Evolutionary conservation across 2,329 filamentous ascomycete genomes (phyloP), one percentile per base, ranked within the genome.

Genomic region (Xylariaceae sp.): DNA sequence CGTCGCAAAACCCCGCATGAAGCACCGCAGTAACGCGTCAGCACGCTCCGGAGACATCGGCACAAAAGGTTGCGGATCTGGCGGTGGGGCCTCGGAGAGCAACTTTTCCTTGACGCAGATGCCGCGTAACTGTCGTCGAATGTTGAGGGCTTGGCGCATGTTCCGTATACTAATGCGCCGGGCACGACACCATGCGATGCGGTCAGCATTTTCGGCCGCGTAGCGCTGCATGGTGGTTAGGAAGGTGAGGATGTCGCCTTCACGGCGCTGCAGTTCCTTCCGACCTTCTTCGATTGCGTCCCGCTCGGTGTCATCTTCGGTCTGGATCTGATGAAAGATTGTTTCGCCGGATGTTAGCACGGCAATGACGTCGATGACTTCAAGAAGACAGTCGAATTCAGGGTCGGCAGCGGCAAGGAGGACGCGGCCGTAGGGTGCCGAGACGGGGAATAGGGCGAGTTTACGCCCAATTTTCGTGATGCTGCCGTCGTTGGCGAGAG

Each of bases 381-480:
- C 91, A 0, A 87, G 73, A 1, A 97, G 76, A 66, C 92, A 95
- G 66, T 89, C 84, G 53, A 82, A 83, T 48, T 88, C 83, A 0
- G 87, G 82, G 5, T 83, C 82, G 0, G 87, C 85, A 0, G 92
- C 90, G 48, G 91, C 90, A 15, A 99, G 79, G 0, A 99, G 78
- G 1, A 96, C 91, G 1, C 92, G 85, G 0, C 88, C 92, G 7
- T 95, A 84, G 0, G 88, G 83, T 0, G 91, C 91, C 0, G 91
- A 87, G 1, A 99, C 81, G 0, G 94, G 94, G 18, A 97, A 85
- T 44, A 86, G 82, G 0, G 93, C 89, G 73, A 99, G 92, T 57
- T 88, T 87, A 49, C 81, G 78, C 1, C 94, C 94, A 15, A 85
- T 78, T 0, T 82, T 75, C 3, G 88, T 97, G 68, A 99, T 90